These are phyloP conservation scores for Carex myosuroides DNA, from an alignment of 176 grass and related monocot genomes.

Conservation along the genomic window DNA sequence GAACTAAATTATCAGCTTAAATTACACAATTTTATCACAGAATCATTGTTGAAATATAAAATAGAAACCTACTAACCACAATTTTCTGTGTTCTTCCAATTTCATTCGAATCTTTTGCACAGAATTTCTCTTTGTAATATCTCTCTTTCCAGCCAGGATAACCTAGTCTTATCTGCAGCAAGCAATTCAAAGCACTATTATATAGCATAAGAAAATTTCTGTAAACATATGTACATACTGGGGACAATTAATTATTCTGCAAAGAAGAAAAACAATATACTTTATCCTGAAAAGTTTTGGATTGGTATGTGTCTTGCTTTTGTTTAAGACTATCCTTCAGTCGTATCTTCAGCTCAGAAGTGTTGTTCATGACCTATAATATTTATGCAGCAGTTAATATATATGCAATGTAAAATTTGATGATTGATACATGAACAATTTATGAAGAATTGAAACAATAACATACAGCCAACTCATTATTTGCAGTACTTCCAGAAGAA, in stretches of 20 bases:
- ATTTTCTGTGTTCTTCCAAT: neutral
- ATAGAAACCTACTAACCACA: neutral
- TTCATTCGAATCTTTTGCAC: conserved; percentile 20
- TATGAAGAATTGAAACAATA: neutral
- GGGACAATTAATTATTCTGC: neutral
- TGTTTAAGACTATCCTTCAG: conserved; percentile 34
- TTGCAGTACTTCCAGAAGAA: neutral
- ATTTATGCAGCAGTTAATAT: neutral
- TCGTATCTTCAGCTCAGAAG: conserved; percentile 18
- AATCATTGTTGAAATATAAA: neutral
- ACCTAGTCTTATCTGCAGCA: neutral
- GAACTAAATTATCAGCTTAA: conserved; percentile 32
- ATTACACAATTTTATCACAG: neutral
- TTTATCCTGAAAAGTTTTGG: neutral
- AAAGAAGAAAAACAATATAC: neutral
- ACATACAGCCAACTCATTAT: conserved; percentile 25
- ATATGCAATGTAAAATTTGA: neutral
- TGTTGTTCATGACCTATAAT: conserved; percentile 33
- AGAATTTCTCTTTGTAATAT: conserved; percentile 47
- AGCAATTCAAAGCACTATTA: neutral
- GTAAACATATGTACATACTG: neutral
- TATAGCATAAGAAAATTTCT: conserved; percentile 27
- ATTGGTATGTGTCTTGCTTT: conserved; percentile 32
- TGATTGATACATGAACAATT: neutral
- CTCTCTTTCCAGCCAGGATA: conserved; percentile 30